Evolutionary conservation across 2,329 filamentous ascomycete species (phyloP).

Genomic region (Pseudogymnoascus sp.): DNA sequence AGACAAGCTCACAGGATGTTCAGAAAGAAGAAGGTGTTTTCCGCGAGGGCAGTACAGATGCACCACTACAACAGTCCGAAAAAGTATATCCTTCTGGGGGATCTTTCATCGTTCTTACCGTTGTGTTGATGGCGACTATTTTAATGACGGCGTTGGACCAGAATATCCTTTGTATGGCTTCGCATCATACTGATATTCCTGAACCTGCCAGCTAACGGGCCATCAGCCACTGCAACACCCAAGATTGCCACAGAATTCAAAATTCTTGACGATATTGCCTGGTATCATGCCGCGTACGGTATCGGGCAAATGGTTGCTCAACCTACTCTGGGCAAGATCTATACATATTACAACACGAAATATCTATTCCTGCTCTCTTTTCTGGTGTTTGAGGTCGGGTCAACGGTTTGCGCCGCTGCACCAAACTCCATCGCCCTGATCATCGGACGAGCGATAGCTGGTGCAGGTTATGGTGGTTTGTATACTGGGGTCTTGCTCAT

Average conservation of each 20-base stretch:
- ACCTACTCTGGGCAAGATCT: constrained; percentile 21
- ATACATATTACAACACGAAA: constrained; percentile 24
- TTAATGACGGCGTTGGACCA: background rate
- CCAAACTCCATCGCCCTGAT: constrained; percentile 27
- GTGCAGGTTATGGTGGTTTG: constrained; percentile 23
- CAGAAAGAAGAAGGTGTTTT: background rate
- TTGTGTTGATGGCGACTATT: background rate
- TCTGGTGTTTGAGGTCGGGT: constrained; percentile 26
- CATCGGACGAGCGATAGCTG: constrained; percentile 26
- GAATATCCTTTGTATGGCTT: constrained; percentile 5
- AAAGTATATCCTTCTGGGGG: background rate
- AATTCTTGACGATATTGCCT: constrained; percentile 22
- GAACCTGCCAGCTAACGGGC: constrained; percentile 37
- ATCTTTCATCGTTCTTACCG: background rate
- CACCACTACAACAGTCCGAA: background rate
- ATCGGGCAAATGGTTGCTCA: constrained; percentile 24
- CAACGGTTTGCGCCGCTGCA: constrained; percentile 24
- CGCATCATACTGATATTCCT: constrained; percentile 14
- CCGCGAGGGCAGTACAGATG: background rate
- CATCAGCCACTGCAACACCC: constrained; percentile 19
- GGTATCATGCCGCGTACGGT: constrained; percentile 33
- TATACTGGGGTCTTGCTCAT: constrained; percentile 26
- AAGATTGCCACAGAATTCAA: constrained; percentile 20
- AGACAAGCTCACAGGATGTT: background rate
- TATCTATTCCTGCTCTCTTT: constrained; percentile 21